phyloP scores from a whole-genome alignment of 108 stramenopile species.

The Schizochytrium sp. region DNA sequence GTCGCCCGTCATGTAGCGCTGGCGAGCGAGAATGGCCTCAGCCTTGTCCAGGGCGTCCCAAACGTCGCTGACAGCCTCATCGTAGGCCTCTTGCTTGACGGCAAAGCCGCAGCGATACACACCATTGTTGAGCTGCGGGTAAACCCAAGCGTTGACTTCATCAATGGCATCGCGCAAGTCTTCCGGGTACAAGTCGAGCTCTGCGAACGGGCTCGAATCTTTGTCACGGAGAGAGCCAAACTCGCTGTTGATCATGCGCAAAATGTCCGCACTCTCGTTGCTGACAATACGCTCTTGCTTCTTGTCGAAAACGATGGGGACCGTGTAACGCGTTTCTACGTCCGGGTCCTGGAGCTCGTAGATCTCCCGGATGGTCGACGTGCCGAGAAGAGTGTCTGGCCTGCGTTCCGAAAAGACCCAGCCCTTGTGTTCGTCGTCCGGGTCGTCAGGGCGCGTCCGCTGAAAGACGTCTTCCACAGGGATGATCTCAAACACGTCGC shows the following conservation, averaged over 20 bases:
- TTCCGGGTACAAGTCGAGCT: slow-evolving; percentile 76
- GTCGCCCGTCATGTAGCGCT: slow-evolving; percentile 68
- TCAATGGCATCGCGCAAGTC: slow-evolving; percentile 62
- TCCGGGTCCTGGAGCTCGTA: slow-evolving; percentile 62
- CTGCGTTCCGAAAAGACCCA: slow-evolving; percentile 68
- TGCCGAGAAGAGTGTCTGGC: slow-evolving; percentile 31
- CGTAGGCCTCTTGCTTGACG: slow-evolving; percentile 72
- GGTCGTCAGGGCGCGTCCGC: slow-evolving; percentile 55
- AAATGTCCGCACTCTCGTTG: slow-evolving; percentile 85
- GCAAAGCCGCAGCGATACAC: slow-evolving; percentile 94
- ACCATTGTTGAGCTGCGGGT: slow-evolving; percentile 85
- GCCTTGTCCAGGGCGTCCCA: slow-evolving; percentile 71
- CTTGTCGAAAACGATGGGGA: slow-evolving; percentile 74
- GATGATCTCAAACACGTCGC: slow-evolving; percentile 68
- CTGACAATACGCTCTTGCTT: slow-evolving; percentile 81
- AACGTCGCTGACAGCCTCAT: slow-evolving; percentile 71
- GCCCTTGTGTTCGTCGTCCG: slow-evolving; percentile 70
- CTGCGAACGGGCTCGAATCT: slow-evolving; percentile 49
- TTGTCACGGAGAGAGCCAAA: slow-evolving; percentile 52
- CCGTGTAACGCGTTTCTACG: not conserved
- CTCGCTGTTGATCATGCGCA: slow-evolving; percentile 78
- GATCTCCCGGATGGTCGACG: slow-evolving; percentile 61
- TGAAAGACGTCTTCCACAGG: slow-evolving; percentile 74
- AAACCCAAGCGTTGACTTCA: slow-evolving; percentile 75
- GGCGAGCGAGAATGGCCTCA: slow-evolving; percentile 64